These are phyloP conservation scores for Trichoderma sp. DNA, from an alignment of 2,329 filamentous ascomycete genomes.

Conservation along the genomic window DNA sequence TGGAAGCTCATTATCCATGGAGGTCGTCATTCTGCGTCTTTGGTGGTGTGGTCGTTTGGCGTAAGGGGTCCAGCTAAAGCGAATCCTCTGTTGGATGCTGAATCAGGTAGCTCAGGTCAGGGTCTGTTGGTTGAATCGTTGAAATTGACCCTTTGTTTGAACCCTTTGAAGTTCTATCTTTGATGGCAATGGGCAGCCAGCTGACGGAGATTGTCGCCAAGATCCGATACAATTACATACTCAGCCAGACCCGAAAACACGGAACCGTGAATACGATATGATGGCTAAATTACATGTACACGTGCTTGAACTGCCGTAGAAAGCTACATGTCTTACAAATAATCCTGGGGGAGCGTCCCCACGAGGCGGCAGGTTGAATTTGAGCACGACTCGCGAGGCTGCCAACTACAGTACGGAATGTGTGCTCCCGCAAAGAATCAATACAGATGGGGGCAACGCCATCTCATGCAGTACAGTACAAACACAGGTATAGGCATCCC, in stretches of 20 bases:
- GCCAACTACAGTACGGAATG: background rate
- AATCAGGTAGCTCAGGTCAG: background rate
- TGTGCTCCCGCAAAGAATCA: background rate
- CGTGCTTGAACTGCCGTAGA: background rate
- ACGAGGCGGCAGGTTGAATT: background rate
- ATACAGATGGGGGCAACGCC: background rate
- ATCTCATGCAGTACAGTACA: background rate
- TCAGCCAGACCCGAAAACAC: background rate
- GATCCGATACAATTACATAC: background rate
- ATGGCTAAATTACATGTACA: background rate
- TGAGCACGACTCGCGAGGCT: background rate
- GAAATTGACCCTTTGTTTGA: background rate
- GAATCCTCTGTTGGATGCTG: background rate
- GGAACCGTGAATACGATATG: background rate
- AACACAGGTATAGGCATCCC: background rate
- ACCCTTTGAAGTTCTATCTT: no score
- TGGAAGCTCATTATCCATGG: background rate
- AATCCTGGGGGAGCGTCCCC: background rate
- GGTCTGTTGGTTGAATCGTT: background rate
- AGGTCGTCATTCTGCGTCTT: background rate
- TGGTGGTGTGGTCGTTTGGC: conserved; percentile 1
- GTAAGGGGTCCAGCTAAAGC: background rate
- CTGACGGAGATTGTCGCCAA: background rate
- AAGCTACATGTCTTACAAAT: background rate
- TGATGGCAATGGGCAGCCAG: background rate